These are phyloP conservation scores for Eucalyptus sp. DNA, from an alignment of 345 rosid species.

Conservation along the genomic window DNA sequence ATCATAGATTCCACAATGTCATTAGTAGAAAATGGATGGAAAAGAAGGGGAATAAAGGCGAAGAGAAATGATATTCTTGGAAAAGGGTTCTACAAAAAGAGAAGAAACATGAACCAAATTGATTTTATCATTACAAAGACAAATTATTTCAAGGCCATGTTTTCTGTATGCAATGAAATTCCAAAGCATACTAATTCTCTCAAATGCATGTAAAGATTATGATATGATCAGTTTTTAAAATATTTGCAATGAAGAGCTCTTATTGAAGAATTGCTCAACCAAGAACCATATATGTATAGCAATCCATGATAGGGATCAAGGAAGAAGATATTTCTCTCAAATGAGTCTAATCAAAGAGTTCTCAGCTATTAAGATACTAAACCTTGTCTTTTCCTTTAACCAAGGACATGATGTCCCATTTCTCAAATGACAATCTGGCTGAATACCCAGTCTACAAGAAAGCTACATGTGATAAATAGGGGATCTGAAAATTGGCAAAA, in stretches of 20 bases:
- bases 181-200: not conserved
- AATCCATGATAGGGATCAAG: not conserved
- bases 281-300: not conserved
- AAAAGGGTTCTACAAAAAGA: no score
- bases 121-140: not conserved
- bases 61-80: no score
- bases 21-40: rapidly evolving
- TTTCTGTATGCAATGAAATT: not conserved
- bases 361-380: no score
- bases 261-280: not conserved
- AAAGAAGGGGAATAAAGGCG: no score
- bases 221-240: no score
- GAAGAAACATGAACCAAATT: no score
- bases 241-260: not conserved
- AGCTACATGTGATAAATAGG: not conserved
- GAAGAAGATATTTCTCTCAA: not conserved
- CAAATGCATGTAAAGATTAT: not conserved
- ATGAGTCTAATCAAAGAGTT: not conserved
- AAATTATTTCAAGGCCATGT: not conserved
- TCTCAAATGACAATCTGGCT: not conserved
- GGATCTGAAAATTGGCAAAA: no score
- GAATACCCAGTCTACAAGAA: not conserved
- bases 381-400: not conserved
- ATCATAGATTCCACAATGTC: no score
- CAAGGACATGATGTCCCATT: not conserved